phyloP scores from a whole-genome alignment of 768 basidiomycete species.

The Ramaria rubella region DNA sequence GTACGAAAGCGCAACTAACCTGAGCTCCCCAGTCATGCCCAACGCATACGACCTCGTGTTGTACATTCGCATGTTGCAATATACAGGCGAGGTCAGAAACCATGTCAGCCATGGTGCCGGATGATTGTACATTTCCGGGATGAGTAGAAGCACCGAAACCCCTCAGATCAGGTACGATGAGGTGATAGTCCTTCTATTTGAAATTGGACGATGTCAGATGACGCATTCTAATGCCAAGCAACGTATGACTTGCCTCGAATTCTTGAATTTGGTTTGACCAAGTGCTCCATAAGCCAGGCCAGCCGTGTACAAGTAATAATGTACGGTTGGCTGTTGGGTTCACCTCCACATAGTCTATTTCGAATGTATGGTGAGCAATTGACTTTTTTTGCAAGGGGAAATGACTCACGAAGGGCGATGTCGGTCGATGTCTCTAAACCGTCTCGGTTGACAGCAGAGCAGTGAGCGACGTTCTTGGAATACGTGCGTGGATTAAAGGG shows the following conservation, averaged over 20 bases:
- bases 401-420: neutral
- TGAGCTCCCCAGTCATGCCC: conserved; percentile 74
- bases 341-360: conserved; percentile 21
- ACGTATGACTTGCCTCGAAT: conserved; percentile 40
- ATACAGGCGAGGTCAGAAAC: conserved; percentile 60
- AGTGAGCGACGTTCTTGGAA: neutral
- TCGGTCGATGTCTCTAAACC: neutral
- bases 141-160: conserved; percentile 67
- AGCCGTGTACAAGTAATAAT: conserved; percentile 68
- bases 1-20: neutral
- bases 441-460: conserved; percentile 6
- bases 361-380: neutral
- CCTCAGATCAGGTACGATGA: conserved; percentile 57
- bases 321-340: conserved; percentile 47
- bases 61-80: conserved; percentile 42
- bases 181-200: conserved; percentile 48
- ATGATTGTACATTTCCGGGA: conserved; percentile 53
- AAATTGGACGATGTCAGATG: neutral
- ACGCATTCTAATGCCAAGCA: neutral
- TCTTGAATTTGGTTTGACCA: conserved; percentile 68
- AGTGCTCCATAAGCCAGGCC: conserved; percentile 71
- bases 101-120: conserved; percentile 54
- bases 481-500: conserved; percentile 1
- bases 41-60: conserved; percentile 45
- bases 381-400: neutral